These are phyloP conservation scores for Podaxis pistillaris DNA, from an alignment of 768 basidiomycete species.

Conservation along the genomic window DNA sequence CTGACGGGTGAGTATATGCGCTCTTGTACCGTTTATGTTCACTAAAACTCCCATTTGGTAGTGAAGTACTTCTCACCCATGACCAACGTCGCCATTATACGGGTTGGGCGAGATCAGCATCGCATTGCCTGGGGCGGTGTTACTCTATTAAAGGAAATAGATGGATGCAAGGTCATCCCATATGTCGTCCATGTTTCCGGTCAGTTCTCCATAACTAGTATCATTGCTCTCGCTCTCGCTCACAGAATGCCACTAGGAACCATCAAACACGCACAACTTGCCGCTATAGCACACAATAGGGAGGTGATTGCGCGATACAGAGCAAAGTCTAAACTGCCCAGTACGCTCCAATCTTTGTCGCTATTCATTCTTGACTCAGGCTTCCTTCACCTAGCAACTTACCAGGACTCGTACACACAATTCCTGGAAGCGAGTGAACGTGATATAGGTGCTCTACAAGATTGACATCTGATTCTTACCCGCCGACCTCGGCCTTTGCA, in stretches of 20 bases:
- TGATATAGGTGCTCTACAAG: constrained; percentile 68
- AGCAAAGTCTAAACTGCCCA: constrained; percentile 48
- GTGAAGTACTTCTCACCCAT: constrained; percentile 88
- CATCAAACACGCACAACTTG: constrained; percentile 80
- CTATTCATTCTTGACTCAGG: background rate
- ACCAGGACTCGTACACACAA: constrained; percentile 58
- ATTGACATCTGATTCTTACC: constrained; percentile 31
- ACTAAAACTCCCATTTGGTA: constrained; percentile 26
- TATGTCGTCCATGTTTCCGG: constrained; percentile 82
- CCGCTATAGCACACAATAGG: constrained; percentile 73
- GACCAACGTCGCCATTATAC: constrained; percentile 82
- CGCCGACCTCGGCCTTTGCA: background rate
- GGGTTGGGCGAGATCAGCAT: constrained; percentile 81
- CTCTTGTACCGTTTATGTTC: background rate
- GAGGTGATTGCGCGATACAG: constrained; percentile 68
- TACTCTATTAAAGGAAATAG: constrained; percentile 64
- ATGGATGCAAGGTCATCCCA: constrained; percentile 61
- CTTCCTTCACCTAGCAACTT: constrained; percentile 36
- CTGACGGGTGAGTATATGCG: constrained; percentile 55
- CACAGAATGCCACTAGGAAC: constrained; percentile 55
- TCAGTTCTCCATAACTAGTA: constrained; percentile 28
- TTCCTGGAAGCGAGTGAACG: constrained; percentile 55
- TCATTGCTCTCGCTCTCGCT: background rate
- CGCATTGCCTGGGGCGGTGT: constrained; percentile 77
- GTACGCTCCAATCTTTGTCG: constrained; percentile 31